phyloP scores from a whole-genome alignment of 805 yeast species.

The Saturnispora saitoi region DNA sequence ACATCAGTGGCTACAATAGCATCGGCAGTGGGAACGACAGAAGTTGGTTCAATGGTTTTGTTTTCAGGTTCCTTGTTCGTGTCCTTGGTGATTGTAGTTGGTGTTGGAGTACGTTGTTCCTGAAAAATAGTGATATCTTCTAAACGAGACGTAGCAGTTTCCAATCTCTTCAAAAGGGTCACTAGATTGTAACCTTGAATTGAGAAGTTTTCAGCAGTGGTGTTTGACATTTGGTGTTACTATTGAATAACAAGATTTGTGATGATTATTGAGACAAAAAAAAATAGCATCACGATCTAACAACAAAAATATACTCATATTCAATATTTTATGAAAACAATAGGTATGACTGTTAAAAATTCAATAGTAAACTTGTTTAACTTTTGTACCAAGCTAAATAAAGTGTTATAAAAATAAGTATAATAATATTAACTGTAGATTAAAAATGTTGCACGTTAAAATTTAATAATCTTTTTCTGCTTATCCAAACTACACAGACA shows the following conservation, averaged over 20 bases:
- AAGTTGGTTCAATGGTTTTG: background rate
- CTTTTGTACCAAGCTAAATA: no score
- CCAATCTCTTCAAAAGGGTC: constrained; percentile 71
- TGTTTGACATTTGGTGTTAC: constrained; percentile 1
- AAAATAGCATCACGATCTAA: background rate
- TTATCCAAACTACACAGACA: background rate
- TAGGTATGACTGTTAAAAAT: no score
- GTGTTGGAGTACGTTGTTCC: constrained; percentile 41
- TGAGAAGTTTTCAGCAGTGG: constrained; percentile 29
- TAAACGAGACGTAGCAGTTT: constrained; percentile 86
- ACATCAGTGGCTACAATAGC: no score
- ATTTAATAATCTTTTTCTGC: background rate
- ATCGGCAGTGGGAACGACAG: constrained; percentile 1
- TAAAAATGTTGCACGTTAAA: no score
- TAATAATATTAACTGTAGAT: no score
- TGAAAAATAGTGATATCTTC: constrained; percentile 83
- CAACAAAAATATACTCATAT: background rate
- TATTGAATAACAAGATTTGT: background rate
- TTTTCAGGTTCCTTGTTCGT: constrained; percentile 6
- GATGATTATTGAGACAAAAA: background rate
- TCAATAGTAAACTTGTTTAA: no score
- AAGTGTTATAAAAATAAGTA: no score
- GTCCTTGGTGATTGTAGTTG: constrained; percentile 10
- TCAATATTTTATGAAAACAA: no score
- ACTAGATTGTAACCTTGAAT: constrained; percentile 83